Evolutionary conservation across 441 rosid genomes (phyloP).

Genomic region (Erysimum cheiri): DNA sequence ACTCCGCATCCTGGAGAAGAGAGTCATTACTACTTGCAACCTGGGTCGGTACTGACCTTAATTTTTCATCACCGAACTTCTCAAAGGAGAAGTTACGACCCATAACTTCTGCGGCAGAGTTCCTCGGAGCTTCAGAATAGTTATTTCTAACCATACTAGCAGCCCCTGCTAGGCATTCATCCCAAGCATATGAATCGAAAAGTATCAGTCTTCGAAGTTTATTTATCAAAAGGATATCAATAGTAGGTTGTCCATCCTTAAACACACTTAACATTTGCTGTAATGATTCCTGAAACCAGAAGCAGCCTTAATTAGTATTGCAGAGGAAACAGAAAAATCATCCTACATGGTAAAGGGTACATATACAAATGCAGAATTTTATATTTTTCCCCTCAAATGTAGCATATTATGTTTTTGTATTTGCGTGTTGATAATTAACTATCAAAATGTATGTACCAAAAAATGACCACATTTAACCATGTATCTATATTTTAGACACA

Average conservation of each 20-base stretch:
- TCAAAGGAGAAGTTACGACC: slow-evolving; percentile 49
- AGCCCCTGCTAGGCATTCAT: slow-evolving; percentile 62
- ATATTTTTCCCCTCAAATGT: too few relatives aligned
- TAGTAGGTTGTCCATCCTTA: slow-evolving; percentile 52
- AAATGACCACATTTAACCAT: slow-evolving; percentile 8
- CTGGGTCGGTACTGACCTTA: slow-evolving; percentile 45
- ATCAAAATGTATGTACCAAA: slow-evolving; percentile 19
- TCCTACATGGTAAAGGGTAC: background rate
- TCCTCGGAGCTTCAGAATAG: slow-evolving; percentile 46
- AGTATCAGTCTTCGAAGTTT: slow-evolving; percentile 63
- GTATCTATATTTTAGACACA: slow-evolving; percentile 9
- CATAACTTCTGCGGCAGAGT: slow-evolving; percentile 50
- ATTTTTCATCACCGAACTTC: slow-evolving; percentile 48
- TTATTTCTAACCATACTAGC: slow-evolving; percentile 48
- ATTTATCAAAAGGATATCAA: slow-evolving; percentile 77
- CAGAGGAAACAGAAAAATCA: slow-evolving; percentile 8
- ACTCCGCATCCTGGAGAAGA: slow-evolving; percentile 49
- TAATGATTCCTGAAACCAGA: slow-evolving; percentile 56
- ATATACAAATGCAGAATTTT: too few relatives aligned
- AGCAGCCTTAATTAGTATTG: slow-evolving; percentile 40
- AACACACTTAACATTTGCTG: slow-evolving; percentile 48
- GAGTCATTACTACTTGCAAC: slow-evolving; percentile 48
- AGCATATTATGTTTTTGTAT: background rate
- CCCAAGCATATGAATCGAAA: slow-evolving; percentile 71
- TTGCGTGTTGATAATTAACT: slow-evolving; percentile 8